Conservation (phyloP, 768 basidiomycete species). For the Gymnopilus junonius region DNA sequence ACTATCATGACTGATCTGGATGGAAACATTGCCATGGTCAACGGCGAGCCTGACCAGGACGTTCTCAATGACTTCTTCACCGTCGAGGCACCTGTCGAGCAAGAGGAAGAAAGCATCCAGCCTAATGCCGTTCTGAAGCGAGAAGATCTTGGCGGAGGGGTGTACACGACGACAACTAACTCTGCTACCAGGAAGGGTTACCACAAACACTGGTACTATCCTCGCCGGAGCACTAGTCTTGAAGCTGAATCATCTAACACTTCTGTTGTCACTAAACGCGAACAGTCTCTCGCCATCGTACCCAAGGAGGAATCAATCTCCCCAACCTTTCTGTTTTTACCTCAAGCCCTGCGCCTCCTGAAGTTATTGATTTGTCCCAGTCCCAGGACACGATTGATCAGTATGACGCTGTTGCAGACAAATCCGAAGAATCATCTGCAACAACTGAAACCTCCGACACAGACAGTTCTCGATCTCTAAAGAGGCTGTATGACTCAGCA, state of each 20-base stretch:
- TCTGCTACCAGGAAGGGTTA: background rate
- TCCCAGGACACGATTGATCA: no score
- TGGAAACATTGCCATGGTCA: background rate
- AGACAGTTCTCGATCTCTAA: background rate
- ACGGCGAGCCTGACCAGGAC: background rate
- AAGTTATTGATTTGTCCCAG: background rate
- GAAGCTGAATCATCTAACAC: background rate
- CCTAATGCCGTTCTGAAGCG: background rate
- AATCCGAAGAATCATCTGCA: no score
- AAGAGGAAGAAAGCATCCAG: background rate
- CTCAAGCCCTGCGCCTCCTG: background rate
- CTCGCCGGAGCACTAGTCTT: background rate
- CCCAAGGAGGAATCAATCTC: background rate
- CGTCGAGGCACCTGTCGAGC: background rate
- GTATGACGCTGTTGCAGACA: no score
- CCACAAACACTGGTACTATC: background rate
- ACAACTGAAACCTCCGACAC: background rate
- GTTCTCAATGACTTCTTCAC: background rate
- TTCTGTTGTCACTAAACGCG: background rate
- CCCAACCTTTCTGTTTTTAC: background rate
- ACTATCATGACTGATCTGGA: background rate
- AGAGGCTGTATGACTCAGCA: background rate
- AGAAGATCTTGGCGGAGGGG: background rate
- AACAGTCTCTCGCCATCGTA: background rate
- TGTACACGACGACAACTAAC: background rate